These are phyloP conservation scores for Hypoxylon sp. DNA, from an alignment of 2,329 filamentous ascomycete genomes.

Conservation along the genomic window DNA sequence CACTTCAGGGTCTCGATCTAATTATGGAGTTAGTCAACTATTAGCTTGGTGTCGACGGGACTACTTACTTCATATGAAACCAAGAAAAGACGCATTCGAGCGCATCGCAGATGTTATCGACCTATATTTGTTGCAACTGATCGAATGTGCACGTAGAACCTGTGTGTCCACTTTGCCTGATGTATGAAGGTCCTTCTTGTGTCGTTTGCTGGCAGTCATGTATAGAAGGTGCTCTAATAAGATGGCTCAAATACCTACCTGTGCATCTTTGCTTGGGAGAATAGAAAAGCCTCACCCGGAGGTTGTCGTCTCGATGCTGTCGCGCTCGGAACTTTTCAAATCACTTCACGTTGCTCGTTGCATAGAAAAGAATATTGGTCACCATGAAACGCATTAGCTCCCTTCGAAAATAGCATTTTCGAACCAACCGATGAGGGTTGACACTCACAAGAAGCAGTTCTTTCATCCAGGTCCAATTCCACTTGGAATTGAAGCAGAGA, in stretches of 20 bases:
- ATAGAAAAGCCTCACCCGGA: not conserved
- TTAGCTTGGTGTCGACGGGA: too few species aligned
- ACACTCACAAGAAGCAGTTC: not conserved
- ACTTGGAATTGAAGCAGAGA: slow-evolving; percentile 8
- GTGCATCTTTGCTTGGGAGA: too few species aligned
- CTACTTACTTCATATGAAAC: too few species aligned
- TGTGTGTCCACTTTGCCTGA: too few species aligned
- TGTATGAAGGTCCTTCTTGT: too few species aligned
- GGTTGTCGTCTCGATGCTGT: not conserved
- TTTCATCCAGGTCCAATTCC: not conserved
- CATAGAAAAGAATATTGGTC: not conserved
- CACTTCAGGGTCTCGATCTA: too few species aligned
- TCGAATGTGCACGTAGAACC: too few species aligned
- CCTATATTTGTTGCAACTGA: too few species aligned
- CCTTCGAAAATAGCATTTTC: not conserved
- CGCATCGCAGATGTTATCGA: too few species aligned
- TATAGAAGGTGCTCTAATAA: not conserved
- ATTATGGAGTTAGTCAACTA: too few species aligned
- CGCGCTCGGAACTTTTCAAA: not conserved
- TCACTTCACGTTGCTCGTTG: not conserved
- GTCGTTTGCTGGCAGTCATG: too few species aligned
- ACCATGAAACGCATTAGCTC: not conserved
- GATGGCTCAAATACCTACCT: not conserved
- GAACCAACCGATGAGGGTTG: not conserved
- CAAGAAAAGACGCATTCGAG: too few species aligned